Evolutionary conservation across 2,329 filamentous ascomycete species (phyloP).

Genomic region (Clarireedia sp.): DNA sequence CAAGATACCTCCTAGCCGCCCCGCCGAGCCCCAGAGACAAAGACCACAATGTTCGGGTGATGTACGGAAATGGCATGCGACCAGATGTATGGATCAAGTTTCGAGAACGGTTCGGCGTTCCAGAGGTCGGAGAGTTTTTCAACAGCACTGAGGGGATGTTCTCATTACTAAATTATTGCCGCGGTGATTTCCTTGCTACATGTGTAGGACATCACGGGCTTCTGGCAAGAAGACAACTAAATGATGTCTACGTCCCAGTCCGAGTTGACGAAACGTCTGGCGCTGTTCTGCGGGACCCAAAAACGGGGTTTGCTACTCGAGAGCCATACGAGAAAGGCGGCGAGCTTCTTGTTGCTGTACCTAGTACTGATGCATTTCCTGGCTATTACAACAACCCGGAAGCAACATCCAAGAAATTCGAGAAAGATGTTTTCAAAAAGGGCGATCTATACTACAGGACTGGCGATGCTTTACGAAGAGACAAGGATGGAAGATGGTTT

Average conservation of each 20-base stretch:
- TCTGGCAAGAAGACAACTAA: constrained; percentile 44
- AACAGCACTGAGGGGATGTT: constrained; percentile 69
- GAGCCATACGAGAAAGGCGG: constrained; percentile 59
- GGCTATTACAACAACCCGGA: constrained; percentile 63
- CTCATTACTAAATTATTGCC: constrained; percentile 49
- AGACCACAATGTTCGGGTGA: constrained; percentile 48
- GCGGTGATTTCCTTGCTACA: constrained; percentile 53
- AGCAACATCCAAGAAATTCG: constrained; percentile 59
- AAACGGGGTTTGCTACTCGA: constrained; percentile 59
- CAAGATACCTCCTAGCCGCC: constrained; percentile 63
- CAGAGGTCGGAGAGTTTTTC: constrained; percentile 65
- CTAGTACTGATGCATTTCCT: constrained; percentile 48
- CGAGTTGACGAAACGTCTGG: constrained; percentile 61
- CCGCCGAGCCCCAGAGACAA: constrained; percentile 55
- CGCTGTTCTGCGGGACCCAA: constrained; percentile 55
- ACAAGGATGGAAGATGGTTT: constrained; percentile 57
- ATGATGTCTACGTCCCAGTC: constrained; percentile 55
- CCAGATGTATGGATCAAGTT: constrained; percentile 62
- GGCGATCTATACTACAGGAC: constrained; percentile 63
- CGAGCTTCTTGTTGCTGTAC: constrained; percentile 63
- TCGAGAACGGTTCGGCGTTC: constrained; percentile 53
- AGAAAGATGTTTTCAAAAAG: constrained; percentile 55
- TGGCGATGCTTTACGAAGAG: constrained; percentile 57
- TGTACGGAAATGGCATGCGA: constrained; percentile 60
- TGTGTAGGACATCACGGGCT: constrained; percentile 65